Evolutionary conservation across 2,329 filamentous ascomycete species (phyloP).

Genomic region (Colletotrichum sp.): DNA sequence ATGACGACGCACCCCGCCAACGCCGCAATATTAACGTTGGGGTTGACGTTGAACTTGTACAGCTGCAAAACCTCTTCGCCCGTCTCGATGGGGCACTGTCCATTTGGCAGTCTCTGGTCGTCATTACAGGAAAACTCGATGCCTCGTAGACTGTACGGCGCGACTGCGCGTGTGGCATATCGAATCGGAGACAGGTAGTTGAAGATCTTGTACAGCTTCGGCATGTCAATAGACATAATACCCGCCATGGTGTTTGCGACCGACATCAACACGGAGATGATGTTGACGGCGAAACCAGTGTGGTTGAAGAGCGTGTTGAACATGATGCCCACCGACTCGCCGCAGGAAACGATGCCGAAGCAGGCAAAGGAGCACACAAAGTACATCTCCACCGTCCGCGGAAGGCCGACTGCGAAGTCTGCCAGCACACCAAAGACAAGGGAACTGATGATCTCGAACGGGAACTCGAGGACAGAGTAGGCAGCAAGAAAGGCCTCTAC

Average conservation of each 20-base stretch:
- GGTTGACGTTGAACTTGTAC: slow-evolving; percentile 70
- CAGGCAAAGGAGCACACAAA: slow-evolving; percentile 72
- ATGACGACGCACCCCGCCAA: slow-evolving; percentile 67
- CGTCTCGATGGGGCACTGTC: slow-evolving; percentile 67
- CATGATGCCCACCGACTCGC: slow-evolving; percentile 78
- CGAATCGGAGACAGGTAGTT: slow-evolving; percentile 77
- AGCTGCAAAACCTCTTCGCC: slow-evolving; percentile 71
- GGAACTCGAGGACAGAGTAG: slow-evolving; percentile 74
- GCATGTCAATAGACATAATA: slow-evolving; percentile 73
- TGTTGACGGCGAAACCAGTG: slow-evolving; percentile 77
- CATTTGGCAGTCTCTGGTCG: slow-evolving; percentile 62
- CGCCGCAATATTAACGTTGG: slow-evolving; percentile 64
- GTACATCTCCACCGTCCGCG: slow-evolving; percentile 67
- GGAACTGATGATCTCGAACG: slow-evolving; percentile 71
- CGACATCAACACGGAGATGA: slow-evolving; percentile 72
- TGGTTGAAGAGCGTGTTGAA: slow-evolving; percentile 80
- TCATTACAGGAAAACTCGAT: slow-evolving; percentile 69
- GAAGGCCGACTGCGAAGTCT: slow-evolving; percentile 69
- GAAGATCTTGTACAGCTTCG: slow-evolving; percentile 66
- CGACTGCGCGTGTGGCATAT: slow-evolving; percentile 71
- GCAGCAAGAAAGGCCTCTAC: slow-evolving; percentile 74
- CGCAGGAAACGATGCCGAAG: slow-evolving; percentile 76
- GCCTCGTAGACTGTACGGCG: slow-evolving; percentile 66
- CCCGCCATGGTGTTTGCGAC: slow-evolving; percentile 76
- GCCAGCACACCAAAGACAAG: slow-evolving; percentile 70